A percentile compares a stretch with the other conserved stretches of the same genome.
phyloP scores from a whole-genome alignment of 2,329 filamentous ascomycete species.

The Beauveria sp. region DNA sequence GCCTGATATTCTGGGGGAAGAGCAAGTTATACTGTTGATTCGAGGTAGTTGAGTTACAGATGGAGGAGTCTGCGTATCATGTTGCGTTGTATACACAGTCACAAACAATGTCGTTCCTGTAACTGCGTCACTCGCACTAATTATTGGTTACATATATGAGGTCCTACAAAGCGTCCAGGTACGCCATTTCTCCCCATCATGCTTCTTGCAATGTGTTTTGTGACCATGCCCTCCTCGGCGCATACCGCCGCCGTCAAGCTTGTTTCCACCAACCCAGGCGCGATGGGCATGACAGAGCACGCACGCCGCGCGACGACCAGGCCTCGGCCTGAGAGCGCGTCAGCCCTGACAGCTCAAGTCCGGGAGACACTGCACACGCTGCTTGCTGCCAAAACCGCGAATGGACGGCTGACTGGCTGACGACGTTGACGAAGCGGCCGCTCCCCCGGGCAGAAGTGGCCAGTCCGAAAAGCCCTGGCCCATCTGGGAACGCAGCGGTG shows the following conservation, averaged over 20 bases:
- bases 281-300: constrained; percentile 27
- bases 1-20: not conserved
- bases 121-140: constrained; percentile 22
- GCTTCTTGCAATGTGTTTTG: constrained; percentile 20
- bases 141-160: constrained; percentile 22
- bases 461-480: constrained; percentile 24
- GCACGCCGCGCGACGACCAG: constrained; percentile 25
- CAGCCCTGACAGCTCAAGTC: constrained; percentile 22
- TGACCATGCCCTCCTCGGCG: constrained; percentile 15
- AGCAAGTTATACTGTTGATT: not conserved
- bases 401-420: constrained; percentile 26
- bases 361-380: constrained; percentile 27
- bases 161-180: constrained; percentile 25
- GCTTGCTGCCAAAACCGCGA: constrained; percentile 24
- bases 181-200: constrained; percentile 25
- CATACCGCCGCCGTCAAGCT: constrained; percentile 19
- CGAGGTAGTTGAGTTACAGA: not conserved
- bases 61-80: not conserved
- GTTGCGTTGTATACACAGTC: constrained; percentile 27
- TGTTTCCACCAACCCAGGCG: constrained; percentile 25
- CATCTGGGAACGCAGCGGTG: constrained; percentile 23
- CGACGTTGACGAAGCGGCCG: constrained; percentile 27
- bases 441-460: constrained; percentile 24
- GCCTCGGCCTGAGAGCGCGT: constrained; percentile 28
- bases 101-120: constrained; percentile 28